These are phyloP conservation scores for Deuterostichococcus epilithicus DNA, from an alignment of 139 green algal genomes.

Conservation along the genomic window DNA sequence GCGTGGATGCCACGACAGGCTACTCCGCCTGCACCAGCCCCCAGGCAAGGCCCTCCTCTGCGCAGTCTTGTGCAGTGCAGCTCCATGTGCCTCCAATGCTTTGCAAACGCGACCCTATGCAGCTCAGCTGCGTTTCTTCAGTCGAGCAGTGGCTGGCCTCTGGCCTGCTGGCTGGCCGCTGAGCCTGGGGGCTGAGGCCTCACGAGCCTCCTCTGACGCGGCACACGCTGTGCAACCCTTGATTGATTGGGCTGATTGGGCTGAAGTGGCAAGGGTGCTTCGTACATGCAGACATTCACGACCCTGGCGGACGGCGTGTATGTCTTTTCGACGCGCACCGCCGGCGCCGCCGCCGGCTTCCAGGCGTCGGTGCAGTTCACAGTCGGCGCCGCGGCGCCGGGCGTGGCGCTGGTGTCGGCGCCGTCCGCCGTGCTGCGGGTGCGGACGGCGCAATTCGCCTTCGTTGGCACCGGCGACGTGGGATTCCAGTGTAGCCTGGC, in stretches of 20 bases:
- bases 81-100: not conserved
- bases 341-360: not conserved
- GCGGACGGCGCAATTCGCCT: not conserved
- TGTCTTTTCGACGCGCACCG: not conserved
- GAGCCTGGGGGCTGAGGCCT: not conserved
- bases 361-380: not conserved
- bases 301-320: not conserved
- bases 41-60: not conserved
- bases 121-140: not conserved
- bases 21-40: constrained; percentile 7
- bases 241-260: not conserved
- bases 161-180: not conserved
- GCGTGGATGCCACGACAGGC: not conserved
- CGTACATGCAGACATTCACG: not conserved
- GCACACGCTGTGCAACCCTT: no score
- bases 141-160: not conserved
- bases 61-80: not conserved
- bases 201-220: not conserved
- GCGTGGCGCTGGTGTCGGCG: not conserved
- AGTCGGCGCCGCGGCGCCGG: not conserved
- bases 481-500: not conserved
- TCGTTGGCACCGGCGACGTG: not conserved
- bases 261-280: not conserved
- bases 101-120: not conserved
- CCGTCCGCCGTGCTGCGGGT: not conserved